Conservation (phyloP, 371 early-diverging fungal species). For the Thermomucor indicae-seudaticae region DNA sequence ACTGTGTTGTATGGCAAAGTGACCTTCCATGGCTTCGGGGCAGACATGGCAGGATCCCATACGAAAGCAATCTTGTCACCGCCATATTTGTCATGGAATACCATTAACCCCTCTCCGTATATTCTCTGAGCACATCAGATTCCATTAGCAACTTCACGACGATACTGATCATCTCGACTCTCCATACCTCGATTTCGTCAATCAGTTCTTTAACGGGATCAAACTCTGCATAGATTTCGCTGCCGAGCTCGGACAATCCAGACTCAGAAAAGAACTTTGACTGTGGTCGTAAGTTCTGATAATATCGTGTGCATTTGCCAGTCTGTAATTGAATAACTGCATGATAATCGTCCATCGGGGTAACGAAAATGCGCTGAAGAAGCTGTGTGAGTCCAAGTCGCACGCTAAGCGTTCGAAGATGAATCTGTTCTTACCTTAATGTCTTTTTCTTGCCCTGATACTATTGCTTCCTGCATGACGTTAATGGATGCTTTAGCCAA, state of each 20-base stretch:
- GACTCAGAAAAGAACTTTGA: conserved; percentile 29
- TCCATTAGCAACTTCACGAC: not conserved
- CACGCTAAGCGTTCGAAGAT: not conserved
- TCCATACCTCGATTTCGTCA: conserved; percentile 53
- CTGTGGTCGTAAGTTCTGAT: conserved; percentile 50
- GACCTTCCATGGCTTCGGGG: conserved; percentile 65
- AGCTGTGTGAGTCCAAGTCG: not conserved
- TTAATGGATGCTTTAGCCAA: conserved; percentile 63
- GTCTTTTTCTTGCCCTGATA: conserved; percentile 16
- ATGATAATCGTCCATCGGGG: conserved; percentile 68
- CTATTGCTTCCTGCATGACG: conserved; percentile 29
- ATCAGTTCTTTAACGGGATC: conserved; percentile 64
- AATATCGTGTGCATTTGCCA: conserved; percentile 54
- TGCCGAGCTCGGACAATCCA: conserved; percentile 34
- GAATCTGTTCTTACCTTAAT: conserved; percentile 21
- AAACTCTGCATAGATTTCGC: conserved; percentile 47
- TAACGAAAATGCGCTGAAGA: conserved; percentile 57
- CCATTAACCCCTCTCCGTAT: conserved; percentile 52
- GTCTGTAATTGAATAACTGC: conserved; percentile 60
- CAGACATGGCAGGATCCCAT: conserved; percentile 56
- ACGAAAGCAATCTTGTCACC: conserved; percentile 73
- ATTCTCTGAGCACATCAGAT: conserved; percentile 16
- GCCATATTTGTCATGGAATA: conserved; percentile 77
- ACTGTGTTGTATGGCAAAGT: conserved; percentile 57
- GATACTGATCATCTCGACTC: not conserved